Evolutionary conservation across 345 rosid species (phyloP), one percentile per base, ranked within the genome.

Genomic region (Sonneratia caseolaris): DNA sequence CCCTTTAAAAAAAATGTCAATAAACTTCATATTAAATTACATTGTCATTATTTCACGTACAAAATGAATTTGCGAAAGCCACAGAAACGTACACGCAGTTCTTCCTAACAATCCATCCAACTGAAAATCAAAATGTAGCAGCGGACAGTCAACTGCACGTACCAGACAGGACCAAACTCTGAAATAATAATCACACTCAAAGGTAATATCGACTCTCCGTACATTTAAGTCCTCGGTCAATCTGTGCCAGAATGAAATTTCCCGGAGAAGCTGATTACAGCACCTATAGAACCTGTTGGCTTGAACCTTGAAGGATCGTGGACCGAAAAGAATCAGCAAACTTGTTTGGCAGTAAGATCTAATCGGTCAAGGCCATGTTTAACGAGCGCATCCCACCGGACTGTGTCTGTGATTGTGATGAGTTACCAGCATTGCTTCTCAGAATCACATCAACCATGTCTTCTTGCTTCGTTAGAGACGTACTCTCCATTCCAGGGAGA

Each of bases 401-500:
- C 76, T 86, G 90, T 74, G 89, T 88, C 81, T 90, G 90, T 59
- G 79, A 73, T 79, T 90, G 98, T 40, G 95, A 87, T 35, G 94
- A 82, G 82, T 84, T 88, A 73, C 77, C 55, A 27, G 32, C 85
- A 0, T 87, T 84, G 1, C 96, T 73, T 83, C 85, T 94, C 61
- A 91, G 84, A 82, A 90, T 94, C 74, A 91, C 97, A 66, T 94
- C 98, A 45, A 91, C 97, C 98, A 94, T 91, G 81, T 94, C 97
- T 80, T 86, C 98, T 74, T 88, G 96, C 79, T 87, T 91, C 8
- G 96, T 81, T 22, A 97, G 86, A 15, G 96, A 86, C 67, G 91
- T 85, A 1, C 91, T 83, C 77, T 91, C 98, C 97, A 95, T 91
- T 59, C 99, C 97, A 24, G 99, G 97, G 76, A 95, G 87, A 56